These are phyloP conservation scores for Zasmidium angulare DNA, from an alignment of 2,329 filamentous ascomycete genomes.

Conservation along the genomic window DNA sequence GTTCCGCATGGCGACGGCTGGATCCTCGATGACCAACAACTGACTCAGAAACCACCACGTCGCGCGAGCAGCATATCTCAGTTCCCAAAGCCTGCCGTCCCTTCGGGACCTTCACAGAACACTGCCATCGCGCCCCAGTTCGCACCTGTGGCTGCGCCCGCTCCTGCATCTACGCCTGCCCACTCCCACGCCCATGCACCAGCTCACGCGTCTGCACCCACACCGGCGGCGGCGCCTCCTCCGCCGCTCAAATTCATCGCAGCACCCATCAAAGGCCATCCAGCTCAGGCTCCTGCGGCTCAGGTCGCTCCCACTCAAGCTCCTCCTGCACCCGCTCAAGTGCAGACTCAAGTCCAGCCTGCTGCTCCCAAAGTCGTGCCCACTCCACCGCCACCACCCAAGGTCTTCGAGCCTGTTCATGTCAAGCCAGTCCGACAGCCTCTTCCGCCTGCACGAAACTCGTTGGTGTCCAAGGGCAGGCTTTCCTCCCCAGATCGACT, in stretches of 20 bases:
- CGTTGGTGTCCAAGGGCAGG: background rate
- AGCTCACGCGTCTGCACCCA: too few species aligned
- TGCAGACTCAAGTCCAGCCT: background rate
- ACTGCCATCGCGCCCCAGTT: background rate
- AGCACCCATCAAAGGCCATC: background rate
- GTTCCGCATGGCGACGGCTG: background rate
- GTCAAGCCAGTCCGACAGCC: background rate
- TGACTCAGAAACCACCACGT: background rate
- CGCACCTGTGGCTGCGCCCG: too few species aligned
- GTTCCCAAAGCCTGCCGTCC: background rate
- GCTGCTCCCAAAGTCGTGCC: background rate
- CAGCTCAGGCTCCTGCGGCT: background rate
- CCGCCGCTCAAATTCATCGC: background rate
- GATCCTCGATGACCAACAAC: background rate
- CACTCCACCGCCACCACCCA: too few species aligned
- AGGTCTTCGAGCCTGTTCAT: too few species aligned
- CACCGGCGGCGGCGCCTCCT: too few species aligned
- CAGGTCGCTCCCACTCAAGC: background rate
- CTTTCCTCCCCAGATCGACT: background rate
- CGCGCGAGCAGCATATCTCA: background rate
- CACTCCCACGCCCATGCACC: too few species aligned
- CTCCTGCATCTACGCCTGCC: too few species aligned
- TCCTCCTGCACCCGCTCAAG: background rate
- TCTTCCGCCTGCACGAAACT: background rate
- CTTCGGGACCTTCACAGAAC: background rate